Evolutionary conservation across 2,329 filamentous ascomycete species (phyloP), one percentile per base, ranked within the genome.

Genomic region (Alternaria metachromatica): DNA sequence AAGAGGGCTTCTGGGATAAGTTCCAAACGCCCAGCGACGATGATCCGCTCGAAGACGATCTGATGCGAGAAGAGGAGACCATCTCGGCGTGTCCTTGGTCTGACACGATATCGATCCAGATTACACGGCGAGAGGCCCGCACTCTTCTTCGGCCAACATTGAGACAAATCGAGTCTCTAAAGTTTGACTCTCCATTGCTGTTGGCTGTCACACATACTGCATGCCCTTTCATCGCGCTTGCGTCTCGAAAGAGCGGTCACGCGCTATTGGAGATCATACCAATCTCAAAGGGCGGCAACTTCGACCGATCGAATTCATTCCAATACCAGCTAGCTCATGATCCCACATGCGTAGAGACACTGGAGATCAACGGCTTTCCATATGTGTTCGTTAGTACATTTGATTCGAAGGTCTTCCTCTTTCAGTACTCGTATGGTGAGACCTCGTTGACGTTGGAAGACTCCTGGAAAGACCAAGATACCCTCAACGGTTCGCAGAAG

Each of bases 311-410:
- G 9, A 23, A 48, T 3, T 37, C 65, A 26, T 59, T 58, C 25
- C 66, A 65, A 30, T 55, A 70, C 20, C 28, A 57, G 12, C 65
- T 80, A 20, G 56, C 63, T 20, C 58, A 66, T 25, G 78, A 81
- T 43, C 69, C 77, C 18, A 78, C 78, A 7, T 80, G 78, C 54
- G 56, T 80, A 43, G 73, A 79, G 49, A 65, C 80, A 15, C 54
- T 80, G 10, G 58, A 68, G 1, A 62, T 76, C 10, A 21, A 61
- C 13, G 69, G 69, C 3, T 54, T 37, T 7, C 50, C 66, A 12
- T 61, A 75, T 37, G 62, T 78, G 6, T 71, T 80, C 54, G 70
- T 77, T 5, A 76, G 76, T 43, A 77, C 73, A 3, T 69, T 72
- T 12, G 70, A 73, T n/a, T 70, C 69, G 7, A 66, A 60, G 3